phyloP scores from a whole-genome alignment of 148 eudicot species.

The Cornus controversa region DNA sequence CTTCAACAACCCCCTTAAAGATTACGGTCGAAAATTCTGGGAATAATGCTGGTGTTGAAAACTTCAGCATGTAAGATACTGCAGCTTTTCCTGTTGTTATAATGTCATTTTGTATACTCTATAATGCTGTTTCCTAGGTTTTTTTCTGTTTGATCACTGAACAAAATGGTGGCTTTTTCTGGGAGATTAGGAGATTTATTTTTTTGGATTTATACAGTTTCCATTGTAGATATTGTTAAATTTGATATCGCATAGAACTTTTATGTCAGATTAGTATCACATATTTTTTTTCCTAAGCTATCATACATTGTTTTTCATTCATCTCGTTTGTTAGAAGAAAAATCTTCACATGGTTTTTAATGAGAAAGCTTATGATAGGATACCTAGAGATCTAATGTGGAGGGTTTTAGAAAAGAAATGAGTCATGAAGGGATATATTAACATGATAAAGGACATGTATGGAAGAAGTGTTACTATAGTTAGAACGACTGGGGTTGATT shows the following conservation, averaged over 20 bases:
- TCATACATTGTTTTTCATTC: background rate
- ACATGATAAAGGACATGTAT: too few species aligned
- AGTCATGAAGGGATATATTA: too few species aligned
- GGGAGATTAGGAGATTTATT: background rate
- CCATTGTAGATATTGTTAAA: background rate
- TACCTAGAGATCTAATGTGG: too few species aligned
- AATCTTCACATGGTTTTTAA: too few species aligned
- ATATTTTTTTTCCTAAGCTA: too few species aligned
- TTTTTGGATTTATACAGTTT: background rate
- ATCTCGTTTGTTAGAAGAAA: too few species aligned
- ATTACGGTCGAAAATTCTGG: constrained; percentile 42
- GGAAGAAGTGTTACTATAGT: too few species aligned
- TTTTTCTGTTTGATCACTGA: background rate
- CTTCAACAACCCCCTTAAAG: constrained; percentile 34
- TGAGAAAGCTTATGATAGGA: too few species aligned
- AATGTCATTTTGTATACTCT: background rate
- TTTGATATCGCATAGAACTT: too few species aligned
- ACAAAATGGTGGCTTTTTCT: background rate
- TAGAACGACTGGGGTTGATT: too few species aligned
- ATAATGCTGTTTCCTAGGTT: background rate
- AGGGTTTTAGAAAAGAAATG: too few species aligned
- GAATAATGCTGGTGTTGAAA: constrained; percentile 50
- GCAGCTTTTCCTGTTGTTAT: background rate
- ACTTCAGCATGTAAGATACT: constrained; percentile 63
- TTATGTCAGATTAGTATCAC: background rate